A percentile compares a stretch with the other conserved stretches of the same genome.
Conservation (phyloP, 2,329 filamentous ascomycete genomes). For the Zymoseptoria pseudotritici region DNA sequence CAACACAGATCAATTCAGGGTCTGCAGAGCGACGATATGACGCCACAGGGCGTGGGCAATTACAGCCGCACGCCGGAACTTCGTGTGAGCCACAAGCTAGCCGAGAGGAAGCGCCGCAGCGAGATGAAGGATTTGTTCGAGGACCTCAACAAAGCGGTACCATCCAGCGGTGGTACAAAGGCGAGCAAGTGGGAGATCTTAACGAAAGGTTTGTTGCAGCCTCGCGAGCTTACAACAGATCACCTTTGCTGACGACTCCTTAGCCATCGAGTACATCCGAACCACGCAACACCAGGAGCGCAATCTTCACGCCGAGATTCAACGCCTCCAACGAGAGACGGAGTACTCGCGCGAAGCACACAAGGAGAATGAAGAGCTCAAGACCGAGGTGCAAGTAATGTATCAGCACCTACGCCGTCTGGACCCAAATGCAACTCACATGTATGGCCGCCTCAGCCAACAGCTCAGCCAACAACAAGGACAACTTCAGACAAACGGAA, state of each 20-base stretch:
- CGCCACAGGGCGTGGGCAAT: slow-evolving; percentile 55
- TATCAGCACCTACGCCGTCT: slow-evolving; percentile 40
- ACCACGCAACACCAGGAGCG: slow-evolving; percentile 33
- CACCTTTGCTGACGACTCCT: slow-evolving; percentile 3
- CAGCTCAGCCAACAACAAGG: slow-evolving; percentile 35
- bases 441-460: slow-evolving; percentile 41
- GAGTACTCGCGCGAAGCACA: slow-evolving; percentile 38
- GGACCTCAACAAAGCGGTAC: slow-evolving; percentile 68
- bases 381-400: slow-evolving; percentile 39
- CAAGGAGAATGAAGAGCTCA: slow-evolving; percentile 42
- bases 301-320: slow-evolving; percentile 32
- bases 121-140: slow-evolving; percentile 88
- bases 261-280: slow-evolving; percentile 46
- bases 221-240: neutral
- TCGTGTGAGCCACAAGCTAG: slow-evolving; percentile 75
- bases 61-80: slow-evolving; percentile 79
- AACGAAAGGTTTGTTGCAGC: slow-evolving; percentile 60
- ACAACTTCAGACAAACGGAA: slow-evolving; percentile 23
- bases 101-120: slow-evolving; percentile 72
- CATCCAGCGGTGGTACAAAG: slow-evolving; percentile 73
- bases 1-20: slow-evolving; percentile 66
- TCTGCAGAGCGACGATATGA: slow-evolving; percentile 51
- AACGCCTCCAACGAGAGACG: slow-evolving; percentile 37
- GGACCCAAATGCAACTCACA: slow-evolving; percentile 40
- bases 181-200: slow-evolving; percentile 86